Conservation (phyloP, 2,329 filamentous ascomycete species). For the Drechslerella dactyloides region DNA sequence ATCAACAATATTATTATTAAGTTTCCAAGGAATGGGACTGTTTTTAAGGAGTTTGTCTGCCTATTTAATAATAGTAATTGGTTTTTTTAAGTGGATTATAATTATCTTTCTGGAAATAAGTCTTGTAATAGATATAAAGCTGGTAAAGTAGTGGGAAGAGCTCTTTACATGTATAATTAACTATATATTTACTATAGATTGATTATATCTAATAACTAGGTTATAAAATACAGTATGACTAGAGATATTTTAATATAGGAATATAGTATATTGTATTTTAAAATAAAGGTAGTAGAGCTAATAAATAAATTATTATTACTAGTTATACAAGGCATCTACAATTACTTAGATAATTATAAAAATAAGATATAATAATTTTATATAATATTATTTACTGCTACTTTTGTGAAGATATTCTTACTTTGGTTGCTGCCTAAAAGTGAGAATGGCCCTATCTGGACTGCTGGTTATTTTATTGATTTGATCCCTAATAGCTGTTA, state of each 20-base stretch:
- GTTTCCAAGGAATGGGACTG: background rate
- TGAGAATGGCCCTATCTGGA: slow-evolving; percentile 54
- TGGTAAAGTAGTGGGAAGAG: background rate
- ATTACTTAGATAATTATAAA: slow-evolving; percentile 4
- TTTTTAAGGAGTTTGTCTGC: background rate
- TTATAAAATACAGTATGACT: background rate
- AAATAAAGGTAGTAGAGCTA: background rate
- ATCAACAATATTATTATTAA: slow-evolving; percentile 8
- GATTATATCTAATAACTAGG: slow-evolving; percentile 2
- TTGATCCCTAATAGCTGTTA: background rate
- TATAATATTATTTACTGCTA: background rate
- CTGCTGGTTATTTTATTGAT: slow-evolving; percentile 56
- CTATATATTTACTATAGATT: slow-evolving; percentile 5
- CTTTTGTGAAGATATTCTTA: slow-evolving; percentile 1
- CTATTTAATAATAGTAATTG: slow-evolving; percentile 3
- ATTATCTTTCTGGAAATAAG: slow-evolving; percentile 12
- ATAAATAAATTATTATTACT: background rate
- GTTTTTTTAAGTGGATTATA: slow-evolving; percentile 20
- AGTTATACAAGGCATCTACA: slow-evolving; percentile 1
- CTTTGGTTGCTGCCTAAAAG: background rate
- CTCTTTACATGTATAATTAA: background rate
- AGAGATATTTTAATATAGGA: slow-evolving; percentile 1
- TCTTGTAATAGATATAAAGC: slow-evolving; percentile 11
- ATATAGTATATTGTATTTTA: background rate
- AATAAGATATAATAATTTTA: background rate